Evolutionary conservation across 371 early-diverging fungal genomes (phyloP).

Genomic region (Saksenaea oblongispora): DNA sequence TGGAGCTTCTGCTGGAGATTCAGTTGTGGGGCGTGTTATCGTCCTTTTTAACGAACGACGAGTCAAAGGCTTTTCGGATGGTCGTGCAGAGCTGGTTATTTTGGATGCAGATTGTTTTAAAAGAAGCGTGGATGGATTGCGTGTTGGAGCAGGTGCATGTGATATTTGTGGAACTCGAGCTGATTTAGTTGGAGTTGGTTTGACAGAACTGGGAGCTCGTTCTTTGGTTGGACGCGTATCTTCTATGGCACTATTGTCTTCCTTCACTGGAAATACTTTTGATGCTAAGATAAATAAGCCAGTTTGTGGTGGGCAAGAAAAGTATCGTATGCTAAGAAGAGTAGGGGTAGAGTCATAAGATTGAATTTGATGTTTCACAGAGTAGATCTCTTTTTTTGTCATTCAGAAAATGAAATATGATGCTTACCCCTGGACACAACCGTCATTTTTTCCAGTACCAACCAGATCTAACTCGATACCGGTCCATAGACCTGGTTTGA

Average conservation of each 20-base stretch:
- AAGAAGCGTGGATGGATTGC: conserved; percentile 1
- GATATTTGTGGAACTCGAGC: not conserved
- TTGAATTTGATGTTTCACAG: not conserved
- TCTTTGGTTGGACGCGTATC: conserved; percentile 15
- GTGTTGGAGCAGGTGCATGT: not conserved
- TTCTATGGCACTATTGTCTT: not conserved
- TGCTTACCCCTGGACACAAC: conserved; percentile 69
- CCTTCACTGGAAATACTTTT: conserved; percentile 47
- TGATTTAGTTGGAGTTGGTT: conserved; percentile 2
- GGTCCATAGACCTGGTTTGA: conserved; percentile 78
- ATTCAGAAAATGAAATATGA: not conserved
- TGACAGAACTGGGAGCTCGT: conserved; percentile 3
- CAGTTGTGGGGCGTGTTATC: not conserved
- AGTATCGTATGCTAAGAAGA: conserved; percentile 50
- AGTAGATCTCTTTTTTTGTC: not conserved
- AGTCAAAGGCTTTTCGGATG: not conserved
- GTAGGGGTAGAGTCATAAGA: not conserved
- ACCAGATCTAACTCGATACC: conserved; percentile 75
- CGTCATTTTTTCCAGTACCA: conserved; percentile 84
- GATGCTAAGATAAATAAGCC: conserved; percentile 72
- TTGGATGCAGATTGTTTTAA: not conserved
- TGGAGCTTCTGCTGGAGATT: not conserved
- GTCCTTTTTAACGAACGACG: not conserved
- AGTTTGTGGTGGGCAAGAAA: conserved; percentile 64
- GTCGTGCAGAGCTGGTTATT: not conserved